Evolutionary conservation across 306 rosid species (phyloP).

Genomic region (Cucurbita ficifolia): DNA sequence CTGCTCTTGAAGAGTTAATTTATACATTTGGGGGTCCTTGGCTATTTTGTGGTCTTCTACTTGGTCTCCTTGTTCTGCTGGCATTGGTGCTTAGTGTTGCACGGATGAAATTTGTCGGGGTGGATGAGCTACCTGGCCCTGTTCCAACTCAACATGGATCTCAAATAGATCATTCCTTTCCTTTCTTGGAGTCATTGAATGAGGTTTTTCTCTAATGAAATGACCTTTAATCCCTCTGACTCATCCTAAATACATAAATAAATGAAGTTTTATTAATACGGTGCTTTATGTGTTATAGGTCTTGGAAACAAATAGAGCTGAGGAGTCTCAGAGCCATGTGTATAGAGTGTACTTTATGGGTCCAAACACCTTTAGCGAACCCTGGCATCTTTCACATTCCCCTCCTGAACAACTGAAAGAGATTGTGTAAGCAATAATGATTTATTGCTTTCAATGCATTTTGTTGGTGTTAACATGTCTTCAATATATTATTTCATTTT

Average conservation of each 20-base stretch:
- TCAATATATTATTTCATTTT: neutral
- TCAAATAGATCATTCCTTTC: constrained; percentile 96
- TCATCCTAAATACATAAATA: neutral
- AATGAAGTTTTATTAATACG: constrained; percentile 9
- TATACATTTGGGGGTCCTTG: constrained; percentile 98
- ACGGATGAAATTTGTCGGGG: constrained; percentile 87
- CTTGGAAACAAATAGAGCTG: constrained; percentile 93
- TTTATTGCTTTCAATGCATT: neutral
- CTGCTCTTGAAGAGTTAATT: constrained; percentile 91
- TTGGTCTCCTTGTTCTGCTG: constrained; percentile 66
- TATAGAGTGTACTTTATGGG: constrained; percentile 97
- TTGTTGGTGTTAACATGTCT: neutral
- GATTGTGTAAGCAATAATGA: constrained; percentile 63
- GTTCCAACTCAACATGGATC: constrained; percentile 94
- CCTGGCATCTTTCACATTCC: constrained; percentile 91
- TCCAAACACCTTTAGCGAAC: constrained; percentile 88
- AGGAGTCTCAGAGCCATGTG: constrained; percentile 94
- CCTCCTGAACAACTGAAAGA: constrained; percentile 86
- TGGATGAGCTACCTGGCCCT: constrained; percentile 85
- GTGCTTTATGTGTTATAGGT: constrained; percentile 31
- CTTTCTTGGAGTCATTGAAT: constrained; percentile 86
- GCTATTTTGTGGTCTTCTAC: constrained; percentile 78
- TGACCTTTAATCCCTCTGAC: neutral
- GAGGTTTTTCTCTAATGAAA: constrained; percentile 45
- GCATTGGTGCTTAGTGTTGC: constrained; percentile 95